phyloP scores from a whole-genome alignment of 129 eudicot genomes.

The Dittrichia graveolens region DNA sequence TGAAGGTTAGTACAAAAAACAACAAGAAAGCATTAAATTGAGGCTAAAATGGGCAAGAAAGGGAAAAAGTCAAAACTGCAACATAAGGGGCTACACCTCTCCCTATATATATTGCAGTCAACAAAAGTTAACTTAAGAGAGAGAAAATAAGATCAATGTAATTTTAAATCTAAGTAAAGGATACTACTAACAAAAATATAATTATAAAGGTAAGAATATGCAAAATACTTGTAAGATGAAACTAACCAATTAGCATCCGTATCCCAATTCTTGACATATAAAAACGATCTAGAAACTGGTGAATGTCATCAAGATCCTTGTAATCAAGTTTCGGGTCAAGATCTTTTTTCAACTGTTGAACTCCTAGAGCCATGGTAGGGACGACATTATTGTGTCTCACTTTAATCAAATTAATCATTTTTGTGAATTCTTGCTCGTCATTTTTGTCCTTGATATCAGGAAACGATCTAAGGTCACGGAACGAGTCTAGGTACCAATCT shows the following conservation, averaged over 20 bases:
- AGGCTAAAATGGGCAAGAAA: background rate
- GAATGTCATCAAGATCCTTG: constrained; percentile 71
- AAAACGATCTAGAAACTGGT: constrained; percentile 94
- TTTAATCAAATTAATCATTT: constrained; percentile 85
- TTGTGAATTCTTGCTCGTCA: constrained; percentile 77
- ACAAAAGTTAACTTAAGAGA: no score
- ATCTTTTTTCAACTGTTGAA: constrained; percentile 83
- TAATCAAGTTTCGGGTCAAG: constrained; percentile 64
- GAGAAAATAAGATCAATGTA: no score
- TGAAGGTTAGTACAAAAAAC: no score
- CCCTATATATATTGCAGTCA: no score
- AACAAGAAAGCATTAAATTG: background rate
- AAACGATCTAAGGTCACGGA: constrained; percentile 84
- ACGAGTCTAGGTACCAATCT: constrained; percentile 97
- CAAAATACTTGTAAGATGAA: constrained; percentile 1
- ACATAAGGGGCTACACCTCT: no score
- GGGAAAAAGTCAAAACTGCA: background rate
- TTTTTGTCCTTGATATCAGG: constrained; percentile 75
- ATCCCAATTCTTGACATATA: constrained; percentile 98
- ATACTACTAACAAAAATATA: no score
- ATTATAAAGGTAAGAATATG: background rate
- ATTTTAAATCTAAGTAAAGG: no score
- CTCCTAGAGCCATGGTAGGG: constrained; percentile 95
- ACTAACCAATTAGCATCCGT: constrained; percentile 94
- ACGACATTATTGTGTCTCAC: constrained; percentile 98